Evolutionary conservation across 1,284 basidiomycete genomes (phyloP).

Genomic region (Heliocybe sulcata): DNA sequence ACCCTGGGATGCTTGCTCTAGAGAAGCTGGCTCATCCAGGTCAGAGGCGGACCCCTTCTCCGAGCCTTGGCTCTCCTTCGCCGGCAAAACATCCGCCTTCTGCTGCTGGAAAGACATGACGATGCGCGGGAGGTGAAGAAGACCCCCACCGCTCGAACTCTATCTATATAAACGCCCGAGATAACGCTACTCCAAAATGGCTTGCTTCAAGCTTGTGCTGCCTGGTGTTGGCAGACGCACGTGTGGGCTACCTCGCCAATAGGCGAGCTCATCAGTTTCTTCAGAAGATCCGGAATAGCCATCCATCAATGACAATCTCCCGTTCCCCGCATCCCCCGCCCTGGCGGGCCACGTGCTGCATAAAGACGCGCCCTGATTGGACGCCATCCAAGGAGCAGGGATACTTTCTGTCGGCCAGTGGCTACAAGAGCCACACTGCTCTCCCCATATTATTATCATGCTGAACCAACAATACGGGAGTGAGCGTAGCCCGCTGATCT

Average conservation of each 20-base stretch:
- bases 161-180: background rate
- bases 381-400: too few species aligned
- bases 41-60: background rate
- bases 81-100: background rate
- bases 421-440: too few species aligned
- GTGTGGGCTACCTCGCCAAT: background rate
- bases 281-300: background rate
- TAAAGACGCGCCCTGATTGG: too few species aligned
- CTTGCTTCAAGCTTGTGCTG: background rate
- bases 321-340: background rate
- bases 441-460: too few species aligned
- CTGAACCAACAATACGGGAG: too few species aligned
- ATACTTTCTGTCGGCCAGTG: too few species aligned
- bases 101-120: background rate
- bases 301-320: background rate
- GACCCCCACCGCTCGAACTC: background rate
- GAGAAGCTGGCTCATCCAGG: background rate
- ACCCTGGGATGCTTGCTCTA: background rate
- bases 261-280: background rate
- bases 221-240: background rate
- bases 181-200: background rate
- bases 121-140: background rate
- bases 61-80: background rate
- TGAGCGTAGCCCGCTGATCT: too few species aligned
- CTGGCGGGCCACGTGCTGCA: background rate